Evolutionary conservation across 1,284 basidiomycete genomes (phyloP), one percentile per base, ranked within the genome.

Genomic region (Leccinum fuscescens): DNA sequence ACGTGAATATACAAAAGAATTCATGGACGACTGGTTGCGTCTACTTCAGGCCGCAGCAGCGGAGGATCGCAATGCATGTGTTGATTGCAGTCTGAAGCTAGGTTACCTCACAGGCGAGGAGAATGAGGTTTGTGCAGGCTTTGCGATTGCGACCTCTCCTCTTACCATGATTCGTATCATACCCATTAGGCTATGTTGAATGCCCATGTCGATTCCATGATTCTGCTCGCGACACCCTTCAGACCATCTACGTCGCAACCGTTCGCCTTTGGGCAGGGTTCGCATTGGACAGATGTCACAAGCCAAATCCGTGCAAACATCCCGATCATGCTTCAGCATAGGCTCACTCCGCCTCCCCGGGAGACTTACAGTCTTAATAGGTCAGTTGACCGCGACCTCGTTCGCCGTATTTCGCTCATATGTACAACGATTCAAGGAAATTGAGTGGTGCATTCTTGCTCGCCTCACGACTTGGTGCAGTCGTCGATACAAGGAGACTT

Each of bases 311-410:
- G 92, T 27, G 83, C 80, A 2, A 84, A 88, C 55, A 98, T 99
- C 61, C 96, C 96, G 3, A 79, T 93, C 57, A 98, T 99, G 94
- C 82, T 99, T 58, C 79, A 86, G 66, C 83, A 98, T 70, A 82
- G 96, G 53, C 81, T 96, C 27, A 96, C 93, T 2, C 96, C 96
- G 0, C 96, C 96, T 1, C 96, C 96, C 0, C 79, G 85, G 61
- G 95, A 98, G 77, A 98, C 96, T 1, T 98, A 98, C 74, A 94
- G 90, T 72, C 77, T 98, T 57, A 99, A 99, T 74, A 79, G 89
- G 88, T 88, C 61, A 57, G 80, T 73, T 11, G 6, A 5, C 9
- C 9, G 1, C 22, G 3, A 6, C 14, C 0, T 59, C 7, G 14
- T 3, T 31, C 24, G 2, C 49, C 24, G 12, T 8, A 24, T 37